Conservation (phyloP, 2,329 filamentous ascomycete species). For the Xylariaceae sp. region DNA sequence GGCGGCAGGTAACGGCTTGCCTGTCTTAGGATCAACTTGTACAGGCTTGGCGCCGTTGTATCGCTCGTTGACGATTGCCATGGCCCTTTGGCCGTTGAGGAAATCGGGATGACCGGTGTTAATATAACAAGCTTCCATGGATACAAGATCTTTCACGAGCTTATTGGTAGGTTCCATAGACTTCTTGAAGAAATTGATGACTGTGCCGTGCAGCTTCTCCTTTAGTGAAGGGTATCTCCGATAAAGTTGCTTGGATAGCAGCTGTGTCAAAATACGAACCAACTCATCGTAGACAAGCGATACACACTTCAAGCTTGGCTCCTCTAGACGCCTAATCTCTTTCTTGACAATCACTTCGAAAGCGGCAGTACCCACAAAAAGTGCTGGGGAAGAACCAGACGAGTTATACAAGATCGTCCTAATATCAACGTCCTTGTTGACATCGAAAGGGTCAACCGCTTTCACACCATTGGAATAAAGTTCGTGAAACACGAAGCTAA, state of each 20-base stretch:
- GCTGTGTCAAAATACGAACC: slow-evolving; percentile 89
- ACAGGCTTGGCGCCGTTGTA: slow-evolving; percentile 82
- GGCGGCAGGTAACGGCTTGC: slow-evolving; percentile 80
- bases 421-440: slow-evolving; percentile 97
- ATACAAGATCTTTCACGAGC: slow-evolving; percentile 87
- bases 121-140: slow-evolving; percentile 97
- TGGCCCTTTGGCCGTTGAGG: slow-evolving; percentile 92
- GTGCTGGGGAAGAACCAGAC: slow-evolving; percentile 93
- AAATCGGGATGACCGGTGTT: slow-evolving; percentile 99
- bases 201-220: slow-evolving; percentile 94
- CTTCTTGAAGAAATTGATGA: slow-evolving; percentile 96
- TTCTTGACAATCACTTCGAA: slow-evolving; percentile 99
- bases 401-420: slow-evolving; percentile 98
- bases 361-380: slow-evolving; percentile 97
- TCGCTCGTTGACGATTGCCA: slow-evolving; percentile 97
- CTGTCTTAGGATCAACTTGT: slow-evolving; percentile 97
- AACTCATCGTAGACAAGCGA: slow-evolving; percentile 97
- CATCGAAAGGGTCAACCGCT: slow-evolving; percentile 95
- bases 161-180: slow-evolving; percentile 98
- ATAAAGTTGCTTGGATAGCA: slow-evolving; percentile 88
- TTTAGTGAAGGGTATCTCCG: slow-evolving; percentile 91
- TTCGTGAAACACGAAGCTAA: slow-evolving; percentile 99
- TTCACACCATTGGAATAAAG: slow-evolving; percentile 97
- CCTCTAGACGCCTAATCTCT: slow-evolving; percentile 94
- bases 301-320: slow-evolving; percentile 96